Evolutionary conservation across 345 rosid species (phyloP), one percentile per base, ranked within the genome.

Genomic region (Psidium friedrichsthalianum): DNA sequence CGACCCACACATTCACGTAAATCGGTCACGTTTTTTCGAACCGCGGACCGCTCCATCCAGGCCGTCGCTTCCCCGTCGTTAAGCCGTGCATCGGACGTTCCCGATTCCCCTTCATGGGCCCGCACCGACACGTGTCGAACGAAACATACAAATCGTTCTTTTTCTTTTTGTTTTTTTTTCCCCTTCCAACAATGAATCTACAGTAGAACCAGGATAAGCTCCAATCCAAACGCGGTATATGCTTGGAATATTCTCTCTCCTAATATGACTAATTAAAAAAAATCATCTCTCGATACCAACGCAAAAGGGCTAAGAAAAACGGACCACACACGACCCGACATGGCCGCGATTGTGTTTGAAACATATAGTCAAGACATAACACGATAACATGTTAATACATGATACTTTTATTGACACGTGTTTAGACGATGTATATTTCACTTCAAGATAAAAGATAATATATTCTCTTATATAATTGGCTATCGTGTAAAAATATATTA

Each of bases 221-320:
- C 56, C 83, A 20, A 58, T 87, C 86, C 89, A 82, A 91, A 88
- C 21, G 47, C n/a, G 85, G 90, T 58, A 88, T 87, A 91, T 92
- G 64, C 94, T 76, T 81, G 3, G 93, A 86, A 92, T 91, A 89
- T 92, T 57, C 86, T 57, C 82, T 51, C 11, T 52, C 44, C 6
- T 47, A n/a, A 49, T 82, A 29, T 6, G 3, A 20, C 3, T 1
- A 14, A 20, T 2, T 25, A 25, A 32, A 29, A 2, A 27, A 80
- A 27, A 80, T 25, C 22, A 1, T 5, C 10, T 7, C 2, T 0
- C 51, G 32, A 29, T 47, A 84, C 9, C n/a, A 88, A 12, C 52
- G 27, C 2, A 1, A 58, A 4, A 58, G 0, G 1, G 0, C 11
- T 6, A 27, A 14, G 15, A 3, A 27, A 27, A 1, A 27, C 15